Base-by-base conservation (phyloP, 805 yeast genomes). In the Tetrapisispora nanseiensis region DNA sequence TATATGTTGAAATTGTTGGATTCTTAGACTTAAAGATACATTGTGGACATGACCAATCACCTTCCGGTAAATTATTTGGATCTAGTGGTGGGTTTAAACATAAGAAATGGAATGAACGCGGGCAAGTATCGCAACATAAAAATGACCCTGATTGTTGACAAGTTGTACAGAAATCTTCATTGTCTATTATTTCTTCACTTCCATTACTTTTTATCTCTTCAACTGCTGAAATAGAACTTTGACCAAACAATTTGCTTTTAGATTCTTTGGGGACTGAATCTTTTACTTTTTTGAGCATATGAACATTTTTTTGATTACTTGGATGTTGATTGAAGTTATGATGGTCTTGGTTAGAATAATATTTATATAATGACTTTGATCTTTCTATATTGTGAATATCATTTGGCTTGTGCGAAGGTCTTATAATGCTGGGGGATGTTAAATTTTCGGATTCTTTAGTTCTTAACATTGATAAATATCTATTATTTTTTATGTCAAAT, bases 101-200 rank as follows among this genome's bases (percentile, higher is more conserved):
- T 5, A 84, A 70, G 56, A 92, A 86, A 58, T 90, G 98, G 63
- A 90, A 92, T 2, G 95, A 84, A 52, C 72, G 73, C 0, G 97
- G 96, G 62, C 98, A 90, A 2, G 84, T 71, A 52, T 90, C 98
- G 64, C 98, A 90, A 63, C 97, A 92, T 20, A 90, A 68, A 52
- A 90, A 87, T 22, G 84, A 72, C 11, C 98, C 98, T 0, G 87
- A 69, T 22, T 86, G 85, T 2, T 94, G 89, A 65, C 98, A 90
- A 0, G 92, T 72, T n/a, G 84, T 69, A 56, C 98, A 90, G 59
- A 73, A 89, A 60, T 90, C 98, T 47, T 89, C 94, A 59, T 90
- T 92, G 44, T 59, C 64, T 13, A 56, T 52, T 38, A 60, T 70
- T 39, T 57, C 57, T 7, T 68, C 61, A 23, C 15, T 12, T 11